A percentile compares a stretch with the other conserved stretches of the same genome.
phyloP scores from a whole-genome alignment of 768 basidiomycete genomes.

The Mycena epipterygia region DNA sequence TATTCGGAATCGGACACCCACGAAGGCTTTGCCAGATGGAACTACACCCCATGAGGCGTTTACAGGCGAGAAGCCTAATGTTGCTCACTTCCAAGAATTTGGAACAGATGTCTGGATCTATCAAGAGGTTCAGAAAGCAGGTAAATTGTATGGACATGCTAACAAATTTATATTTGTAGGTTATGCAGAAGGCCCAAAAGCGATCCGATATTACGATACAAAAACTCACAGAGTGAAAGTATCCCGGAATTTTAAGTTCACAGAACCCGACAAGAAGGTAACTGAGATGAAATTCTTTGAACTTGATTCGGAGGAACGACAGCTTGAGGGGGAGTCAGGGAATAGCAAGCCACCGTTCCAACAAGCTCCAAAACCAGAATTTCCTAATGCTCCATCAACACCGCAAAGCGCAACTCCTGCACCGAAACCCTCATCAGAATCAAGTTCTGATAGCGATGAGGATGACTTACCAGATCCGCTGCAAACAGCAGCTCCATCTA shows the following conservation, averaged over 20 bases:
- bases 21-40: background rate
- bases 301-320: background rate
- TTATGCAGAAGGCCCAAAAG: background rate
- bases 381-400: no score
- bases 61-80: slow-evolving; percentile 1
- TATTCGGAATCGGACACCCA: slow-evolving; percentile 32
- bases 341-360: no score
- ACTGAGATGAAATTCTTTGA: background rate
- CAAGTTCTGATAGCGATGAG: background rate
- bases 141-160: slow-evolving; percentile 14
- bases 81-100: slow-evolving; percentile 14
- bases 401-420: no score
- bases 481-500: slow-evolving; percentile 5
- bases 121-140: background rate
- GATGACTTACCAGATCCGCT: background rate
- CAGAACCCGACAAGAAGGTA: no score
- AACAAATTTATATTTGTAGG: slow-evolving; percentile 16
- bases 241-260: no score
- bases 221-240: background rate
- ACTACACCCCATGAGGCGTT: slow-evolving; percentile 15
- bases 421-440: no score
- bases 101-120: slow-evolving; percentile 25
- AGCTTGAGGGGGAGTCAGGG: background rate
- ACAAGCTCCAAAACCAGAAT: no score
- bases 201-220: slow-evolving; percentile 30